Conservation (phyloP, 2,329 filamentous ascomycete species). For the Colletotrichum destructivum region DNA sequence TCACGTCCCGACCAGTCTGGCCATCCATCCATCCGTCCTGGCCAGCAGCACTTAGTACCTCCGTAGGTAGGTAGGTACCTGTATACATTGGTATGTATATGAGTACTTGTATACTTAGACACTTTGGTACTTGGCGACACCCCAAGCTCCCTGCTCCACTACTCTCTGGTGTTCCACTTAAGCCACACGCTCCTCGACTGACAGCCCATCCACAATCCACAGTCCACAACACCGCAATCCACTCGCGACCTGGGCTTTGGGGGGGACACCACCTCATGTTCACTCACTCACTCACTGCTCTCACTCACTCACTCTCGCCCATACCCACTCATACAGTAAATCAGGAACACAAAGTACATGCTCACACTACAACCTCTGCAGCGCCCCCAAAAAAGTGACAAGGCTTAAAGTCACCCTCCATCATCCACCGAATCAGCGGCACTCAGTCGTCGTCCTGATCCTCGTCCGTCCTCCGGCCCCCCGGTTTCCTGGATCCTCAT, state of each 20-base stretch:
- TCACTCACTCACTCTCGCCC: not conserved
- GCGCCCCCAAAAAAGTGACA: conserved; percentile 8
- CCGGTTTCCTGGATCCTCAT: conserved; percentile 15
- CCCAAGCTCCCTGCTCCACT: not conserved
- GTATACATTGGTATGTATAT: not conserved
- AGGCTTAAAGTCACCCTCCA: not conserved
- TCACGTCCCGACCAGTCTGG: conserved; percentile 14
- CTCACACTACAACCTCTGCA: not conserved
- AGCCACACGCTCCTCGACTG: conserved; percentile 8
- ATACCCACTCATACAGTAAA: not conserved
- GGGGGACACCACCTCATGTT: not conserved
- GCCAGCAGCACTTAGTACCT: too few relatives aligned
- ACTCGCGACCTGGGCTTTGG: not conserved
- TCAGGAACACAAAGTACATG: too few relatives aligned
- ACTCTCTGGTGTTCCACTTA: not conserved
- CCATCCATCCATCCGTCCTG: not conserved
- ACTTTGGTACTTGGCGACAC: not conserved
- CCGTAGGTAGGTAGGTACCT: not conserved
- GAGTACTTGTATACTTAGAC: not conserved
- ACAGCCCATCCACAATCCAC: conserved; percentile 14
- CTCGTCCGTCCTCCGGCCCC: not conserved
- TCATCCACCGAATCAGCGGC: not conserved
- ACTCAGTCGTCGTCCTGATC: not conserved
- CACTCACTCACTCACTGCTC: not conserved
- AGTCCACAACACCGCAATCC: not conserved